Conservation (phyloP, 352 stramenopile genomes). For the Phytophthora niederhauseri region DNA sequence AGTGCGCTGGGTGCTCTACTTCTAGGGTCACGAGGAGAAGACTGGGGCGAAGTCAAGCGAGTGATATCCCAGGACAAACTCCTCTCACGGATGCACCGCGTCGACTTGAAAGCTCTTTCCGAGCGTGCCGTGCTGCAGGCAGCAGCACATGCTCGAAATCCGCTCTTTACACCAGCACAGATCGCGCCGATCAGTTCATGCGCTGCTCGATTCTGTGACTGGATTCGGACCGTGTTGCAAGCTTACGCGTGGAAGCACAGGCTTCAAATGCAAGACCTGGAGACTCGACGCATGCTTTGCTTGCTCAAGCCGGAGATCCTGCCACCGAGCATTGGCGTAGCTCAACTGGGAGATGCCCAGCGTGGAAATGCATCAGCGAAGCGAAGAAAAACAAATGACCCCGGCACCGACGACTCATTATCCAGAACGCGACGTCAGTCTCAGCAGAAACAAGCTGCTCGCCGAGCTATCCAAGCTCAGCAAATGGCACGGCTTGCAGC, state of each 20-base stretch:
- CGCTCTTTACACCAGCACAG: constrained; percentile 63
- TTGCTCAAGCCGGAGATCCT: constrained; percentile 61
- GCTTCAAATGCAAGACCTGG: constrained; percentile 41
- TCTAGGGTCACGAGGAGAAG: constrained; percentile 40
- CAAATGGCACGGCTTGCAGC: constrained; percentile 78
- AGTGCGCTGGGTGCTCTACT: constrained; percentile 63
- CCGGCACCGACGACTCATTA: constrained; percentile 2
- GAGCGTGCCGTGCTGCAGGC: constrained; percentile 40
- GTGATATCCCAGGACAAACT: constrained; percentile 74
- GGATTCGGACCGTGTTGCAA: constrained; percentile 69
- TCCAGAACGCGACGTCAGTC: constrained; percentile 22
- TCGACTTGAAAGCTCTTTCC: constrained; percentile 49
- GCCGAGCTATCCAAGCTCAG: constrained; percentile 65
- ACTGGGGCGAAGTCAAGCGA: constrained; percentile 59
- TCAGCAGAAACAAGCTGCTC: constrained; percentile 42
- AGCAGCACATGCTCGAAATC: constrained; percentile 64
- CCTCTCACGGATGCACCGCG: constrained; percentile 45
- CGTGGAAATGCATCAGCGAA: constrained; percentile 1
- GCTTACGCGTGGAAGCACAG: constrained; percentile 70
- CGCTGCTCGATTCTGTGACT: constrained; percentile 91
- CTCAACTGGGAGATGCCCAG: constrained; percentile 18
- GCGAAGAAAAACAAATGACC: neutral
- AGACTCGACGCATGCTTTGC: constrained; percentile 52
- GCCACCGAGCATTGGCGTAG: constrained; percentile 20
- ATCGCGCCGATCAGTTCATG: constrained; percentile 86